Percentiles rank a stretch among this genome's conserved stretches.
These are phyloP conservation scores for Elymus sibiricus DNA, from an alignment of 176 grass and related monocot genomes.

Conservation along the genomic window DNA sequence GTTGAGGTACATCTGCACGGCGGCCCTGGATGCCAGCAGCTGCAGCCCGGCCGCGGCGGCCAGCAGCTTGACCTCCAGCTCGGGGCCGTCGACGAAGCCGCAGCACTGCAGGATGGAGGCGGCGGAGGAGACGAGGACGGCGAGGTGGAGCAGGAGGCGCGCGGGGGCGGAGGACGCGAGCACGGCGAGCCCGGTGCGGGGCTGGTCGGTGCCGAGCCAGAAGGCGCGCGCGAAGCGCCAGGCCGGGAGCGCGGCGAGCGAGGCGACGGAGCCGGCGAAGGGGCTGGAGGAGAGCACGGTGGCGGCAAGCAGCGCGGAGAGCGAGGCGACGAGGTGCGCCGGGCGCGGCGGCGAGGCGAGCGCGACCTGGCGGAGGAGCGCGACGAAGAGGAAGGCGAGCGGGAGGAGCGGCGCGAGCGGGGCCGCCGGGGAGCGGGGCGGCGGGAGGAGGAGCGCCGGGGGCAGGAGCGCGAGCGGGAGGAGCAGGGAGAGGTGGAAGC, in stretches of 20 bases:
- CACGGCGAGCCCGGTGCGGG: conserved; percentile 57
- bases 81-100: conserved; percentile 17
- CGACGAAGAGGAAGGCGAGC: conserved; percentile 32
- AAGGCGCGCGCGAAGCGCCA: conserved; percentile 60
- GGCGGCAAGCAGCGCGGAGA: conserved; percentile 36
- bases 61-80: conserved; percentile 44
- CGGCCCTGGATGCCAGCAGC: conserved; percentile 61
- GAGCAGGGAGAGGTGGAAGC: conserved; percentile 44
- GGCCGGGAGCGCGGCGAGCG: conserved; percentile 56
- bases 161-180: conserved; percentile 48
- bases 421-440: background rate
- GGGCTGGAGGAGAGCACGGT: conserved; percentile 50
- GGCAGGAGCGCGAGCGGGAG: conserved; percentile 41
- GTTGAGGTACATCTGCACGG: conserved; percentile 94
- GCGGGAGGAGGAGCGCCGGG: conserved; percentile 32
- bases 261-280: conserved; percentile 44
- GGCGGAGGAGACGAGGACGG: conserved; percentile 45
- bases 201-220: conserved; percentile 90
- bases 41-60: conserved; percentile 37
- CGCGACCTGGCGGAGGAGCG: conserved; percentile 48
- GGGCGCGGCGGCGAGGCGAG: conserved; percentile 41
- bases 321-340: conserved; percentile 41
- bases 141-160: conserved; percentile 43
- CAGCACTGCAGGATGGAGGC: conserved; percentile 43
- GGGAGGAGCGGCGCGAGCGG: conserved; percentile 24